These are phyloP conservation scores for Chionographis japonica DNA, from an alignment of 106 monocot genomes.

Conservation along the genomic window DNA sequence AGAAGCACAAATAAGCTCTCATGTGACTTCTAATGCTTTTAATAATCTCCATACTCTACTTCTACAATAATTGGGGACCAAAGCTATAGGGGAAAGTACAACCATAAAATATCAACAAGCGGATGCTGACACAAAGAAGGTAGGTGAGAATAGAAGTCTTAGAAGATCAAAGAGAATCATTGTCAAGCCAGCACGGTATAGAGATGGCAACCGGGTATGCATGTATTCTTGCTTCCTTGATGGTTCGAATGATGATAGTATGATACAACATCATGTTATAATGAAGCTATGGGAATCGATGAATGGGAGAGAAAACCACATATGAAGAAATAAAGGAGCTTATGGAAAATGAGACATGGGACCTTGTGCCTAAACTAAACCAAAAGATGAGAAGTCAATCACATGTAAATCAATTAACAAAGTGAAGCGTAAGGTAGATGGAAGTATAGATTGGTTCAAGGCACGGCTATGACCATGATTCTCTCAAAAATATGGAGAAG, in stretches of 20 bases:
- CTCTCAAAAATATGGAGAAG: constrained; percentile 11
- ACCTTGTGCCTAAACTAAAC: constrained; percentile 7
- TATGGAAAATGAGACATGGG: constrained; percentile 9
- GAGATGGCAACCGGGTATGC: not conserved
- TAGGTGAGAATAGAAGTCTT: too few species aligned
- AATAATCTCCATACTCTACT: too few species aligned
- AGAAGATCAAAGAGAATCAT: not conserved
- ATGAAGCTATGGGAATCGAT: not conserved
- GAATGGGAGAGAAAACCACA: not conserved
- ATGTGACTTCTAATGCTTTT: too few species aligned
- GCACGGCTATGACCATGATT: constrained; percentile 4
- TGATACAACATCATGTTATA: not conserved
- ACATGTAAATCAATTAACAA: constrained; percentile 15
- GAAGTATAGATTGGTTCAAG: constrained; percentile 8
- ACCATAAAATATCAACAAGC: too few species aligned
- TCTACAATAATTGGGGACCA: too few species aligned
- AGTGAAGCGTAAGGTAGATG: constrained; percentile 3
- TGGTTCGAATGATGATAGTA: not conserved
- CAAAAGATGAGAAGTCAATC: constrained; percentile 1
- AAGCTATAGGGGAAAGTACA: too few species aligned
- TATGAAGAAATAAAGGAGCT: not conserved
- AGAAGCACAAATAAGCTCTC: too few species aligned
- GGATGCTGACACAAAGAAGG: not conserved
- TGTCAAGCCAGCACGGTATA: not conserved
- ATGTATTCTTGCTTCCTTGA: not conserved